Percentiles rank a stretch among this genome's conserved stretches.
phyloP scores from a whole-genome alignment of 768 basidiomycete genomes.

The Exsudoporus frostii region DNA sequence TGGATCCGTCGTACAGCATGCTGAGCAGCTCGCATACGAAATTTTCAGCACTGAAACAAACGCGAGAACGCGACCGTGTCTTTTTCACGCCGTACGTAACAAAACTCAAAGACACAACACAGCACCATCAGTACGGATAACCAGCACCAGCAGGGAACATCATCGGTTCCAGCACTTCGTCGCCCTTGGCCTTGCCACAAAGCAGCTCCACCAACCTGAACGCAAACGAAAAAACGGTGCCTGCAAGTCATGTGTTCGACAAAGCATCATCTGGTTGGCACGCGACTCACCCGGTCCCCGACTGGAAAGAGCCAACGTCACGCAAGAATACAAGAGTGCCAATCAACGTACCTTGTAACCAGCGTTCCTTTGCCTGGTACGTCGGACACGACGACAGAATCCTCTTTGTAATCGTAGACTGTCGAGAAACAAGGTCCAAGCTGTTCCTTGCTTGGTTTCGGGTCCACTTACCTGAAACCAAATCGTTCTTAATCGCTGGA shows the following conservation, averaged over 20 bases:
- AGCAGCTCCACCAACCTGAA: conserved; percentile 71
- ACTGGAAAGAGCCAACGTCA: conserved; percentile 34
- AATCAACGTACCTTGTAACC: conserved; percentile 62
- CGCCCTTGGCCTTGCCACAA: conserved; percentile 58
- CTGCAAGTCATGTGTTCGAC: conserved; percentile 30
- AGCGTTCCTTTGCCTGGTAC: conserved; percentile 45
- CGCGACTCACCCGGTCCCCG: conserved; percentile 63
- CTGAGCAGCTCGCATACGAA: conserved; percentile 28
- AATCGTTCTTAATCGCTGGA: conserved; percentile 58
- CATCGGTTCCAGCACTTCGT: conserved; percentile 65
- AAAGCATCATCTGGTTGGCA: background rate
- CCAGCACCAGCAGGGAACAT: conserved; percentile 59
- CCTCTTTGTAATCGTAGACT: conserved; percentile 77
- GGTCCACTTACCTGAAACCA: conserved; percentile 48
- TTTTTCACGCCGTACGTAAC: conserved; percentile 20
- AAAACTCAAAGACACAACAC: background rate
- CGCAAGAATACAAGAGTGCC: background rate
- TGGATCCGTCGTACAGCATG: conserved; percentile 26
- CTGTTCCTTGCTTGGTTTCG: background rate
- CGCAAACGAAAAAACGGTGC: conserved; percentile 76
- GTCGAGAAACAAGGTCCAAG: background rate
- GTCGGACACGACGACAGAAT: conserved; percentile 63
- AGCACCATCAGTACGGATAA: conserved; percentile 29
- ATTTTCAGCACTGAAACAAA: conserved; percentile 10
- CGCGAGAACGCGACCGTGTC: conserved; percentile 11